Conservation (phyloP, 108 stramenopile genomes). For the Nitzschia sp. region DNA sequence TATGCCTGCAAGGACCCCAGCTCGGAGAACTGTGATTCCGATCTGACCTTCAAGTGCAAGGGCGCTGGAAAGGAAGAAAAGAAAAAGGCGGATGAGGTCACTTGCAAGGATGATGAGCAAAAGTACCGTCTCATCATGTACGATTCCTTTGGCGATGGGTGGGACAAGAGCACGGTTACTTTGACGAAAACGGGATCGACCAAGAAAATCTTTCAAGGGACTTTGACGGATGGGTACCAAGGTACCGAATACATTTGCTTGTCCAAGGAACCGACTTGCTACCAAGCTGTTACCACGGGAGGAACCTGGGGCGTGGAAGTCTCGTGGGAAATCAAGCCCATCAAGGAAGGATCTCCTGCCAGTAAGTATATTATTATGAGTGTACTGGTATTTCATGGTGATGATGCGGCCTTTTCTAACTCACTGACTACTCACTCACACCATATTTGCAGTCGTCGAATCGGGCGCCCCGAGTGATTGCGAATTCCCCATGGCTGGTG, state of each 20-base stretch:
- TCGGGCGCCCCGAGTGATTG: conserved; percentile 75
- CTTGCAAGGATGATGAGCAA: conserved; percentile 36
- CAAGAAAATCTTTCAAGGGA: conserved; percentile 57
- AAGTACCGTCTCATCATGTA: conserved; percentile 58
- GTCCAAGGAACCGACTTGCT: conserved; percentile 61
- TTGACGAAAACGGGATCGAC: conserved; percentile 23
- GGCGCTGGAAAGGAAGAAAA: conserved; percentile 25
- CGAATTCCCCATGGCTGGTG: conserved; percentile 53
- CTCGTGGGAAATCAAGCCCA: conserved; percentile 79
- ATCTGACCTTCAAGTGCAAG: conserved; percentile 49
- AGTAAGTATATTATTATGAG: conserved; percentile 23
- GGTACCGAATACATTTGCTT: conserved; percentile 79
- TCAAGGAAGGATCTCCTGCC: conserved; percentile 51
- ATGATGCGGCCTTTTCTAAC: neutral
- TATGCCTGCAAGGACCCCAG: conserved; percentile 83
- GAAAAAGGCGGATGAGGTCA: conserved; percentile 20
- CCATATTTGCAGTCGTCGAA: conserved; percentile 43
- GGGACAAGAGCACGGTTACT: conserved; percentile 68
- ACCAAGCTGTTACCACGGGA: conserved; percentile 62
- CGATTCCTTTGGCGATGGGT: conserved; percentile 69
- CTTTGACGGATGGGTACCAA: conserved; percentile 65
- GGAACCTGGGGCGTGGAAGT: conserved; percentile 92
- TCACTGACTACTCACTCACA: neutral
- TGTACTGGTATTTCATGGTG: neutral
- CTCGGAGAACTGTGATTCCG: conserved; percentile 56